A percentile compares a stretch with the other conserved stretches of the same genome.
These are phyloP conservation scores for Huntiella savannae DNA, from an alignment of 2,329 filamentous ascomycete genomes.

Conservation along the genomic window DNA sequence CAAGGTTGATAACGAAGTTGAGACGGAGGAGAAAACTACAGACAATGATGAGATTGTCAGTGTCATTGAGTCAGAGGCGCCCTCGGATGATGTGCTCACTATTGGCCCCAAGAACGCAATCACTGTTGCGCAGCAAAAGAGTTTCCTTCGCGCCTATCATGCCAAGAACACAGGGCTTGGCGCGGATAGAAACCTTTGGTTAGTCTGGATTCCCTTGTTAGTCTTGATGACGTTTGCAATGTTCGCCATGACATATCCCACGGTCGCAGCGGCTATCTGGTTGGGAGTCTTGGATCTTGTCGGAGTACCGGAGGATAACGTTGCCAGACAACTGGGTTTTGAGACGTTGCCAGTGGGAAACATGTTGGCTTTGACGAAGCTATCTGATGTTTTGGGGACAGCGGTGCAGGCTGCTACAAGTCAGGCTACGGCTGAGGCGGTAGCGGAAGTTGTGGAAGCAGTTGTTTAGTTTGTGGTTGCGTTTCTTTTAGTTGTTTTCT, in stretches of 20 bases:
- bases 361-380: constrained; percentile 8
- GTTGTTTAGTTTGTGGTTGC: not conserved
- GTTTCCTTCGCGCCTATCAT: constrained; percentile 39
- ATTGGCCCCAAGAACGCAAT: constrained; percentile 45
- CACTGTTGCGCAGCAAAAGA: constrained; percentile 45
- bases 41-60: constrained; percentile 22
- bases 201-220: constrained; percentile 39
- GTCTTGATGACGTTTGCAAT: constrained; percentile 22
- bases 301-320: constrained; percentile 10
- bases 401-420: constrained; percentile 9
- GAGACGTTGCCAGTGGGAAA: constrained; percentile 8
- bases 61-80: constrained; percentile 9
- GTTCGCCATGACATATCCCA: constrained; percentile 24
- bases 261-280: constrained; percentile 15
- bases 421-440: constrained; percentile 3
- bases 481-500: too few species aligned
- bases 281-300: constrained; percentile 9
- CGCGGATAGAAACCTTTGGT: constrained; percentile 47
- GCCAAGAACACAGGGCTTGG: constrained; percentile 43
- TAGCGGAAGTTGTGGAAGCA: not conserved
- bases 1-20: constrained; percentile 21
- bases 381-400: constrained; percentile 10
- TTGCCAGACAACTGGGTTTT: constrained; percentile 11
- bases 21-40: constrained; percentile 16
- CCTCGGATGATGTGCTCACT: constrained; percentile 26